Evolutionary conservation across 2,329 filamentous ascomycete genomes (phyloP), one percentile per base, ranked within the genome.

Genomic region (Ceratocystis destructans): DNA sequence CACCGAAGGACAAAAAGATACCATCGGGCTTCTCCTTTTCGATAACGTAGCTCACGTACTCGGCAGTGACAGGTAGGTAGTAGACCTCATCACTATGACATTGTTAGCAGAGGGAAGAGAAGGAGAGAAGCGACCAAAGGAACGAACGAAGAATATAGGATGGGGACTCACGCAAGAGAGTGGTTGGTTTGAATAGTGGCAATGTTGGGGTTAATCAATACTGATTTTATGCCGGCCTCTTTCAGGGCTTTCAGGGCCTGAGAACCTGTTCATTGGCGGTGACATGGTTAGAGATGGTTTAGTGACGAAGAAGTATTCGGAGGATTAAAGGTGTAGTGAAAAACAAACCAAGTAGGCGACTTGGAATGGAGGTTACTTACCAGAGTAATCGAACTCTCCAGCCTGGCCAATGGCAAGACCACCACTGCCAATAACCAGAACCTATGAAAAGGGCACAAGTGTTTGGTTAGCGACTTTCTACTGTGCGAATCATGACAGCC

Each of bases 151-250:
- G 62, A 33, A 57, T 20, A 15, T 15, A 48, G n/a, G 10, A 20
- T 8, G 37, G 12, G 50, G 33, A 64, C 66, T 65, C 50, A 68
- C 66, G 91, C 91, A 74, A 97, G 88, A 73, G 88, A 87, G 82
- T 97, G 93, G 76, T 95, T 91, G 72, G 93, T 97, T 79, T 97
- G 93, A 74, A 97, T 97, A 67, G 94, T 97, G 68, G 93, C 93
- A 75, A 97, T 97, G 76, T 97, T 97, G 73, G 93, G 93, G 79
- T 97, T 97, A 76, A 97, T 92, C 70, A 97, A 85, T 66, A 97
- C 89, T 8, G 93, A 96, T 71, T 87, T 79, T 68, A 97, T 89
- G 69, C 90, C 90, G 70, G 92, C 93, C 79, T 97, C 93, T 78
- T 96, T 97, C 69, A 99, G 82, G 48, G 94, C 94, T 79, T 97